phyloP scores from a whole-genome alignment of 306 rosid genomes.

The Malus sieversii region DNA sequence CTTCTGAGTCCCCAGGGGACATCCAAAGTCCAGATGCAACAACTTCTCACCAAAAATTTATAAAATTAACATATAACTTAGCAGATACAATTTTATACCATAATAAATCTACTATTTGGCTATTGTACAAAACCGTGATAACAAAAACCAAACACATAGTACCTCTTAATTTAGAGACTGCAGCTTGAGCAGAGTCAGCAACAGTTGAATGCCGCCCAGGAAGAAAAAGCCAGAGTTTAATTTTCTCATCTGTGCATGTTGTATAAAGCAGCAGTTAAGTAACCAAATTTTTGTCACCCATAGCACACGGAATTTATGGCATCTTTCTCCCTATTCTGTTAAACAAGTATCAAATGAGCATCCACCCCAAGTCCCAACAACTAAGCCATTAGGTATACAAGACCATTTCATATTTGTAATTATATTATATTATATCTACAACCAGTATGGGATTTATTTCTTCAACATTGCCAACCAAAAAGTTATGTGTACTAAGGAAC shows the following conservation, averaged over 20 bases:
- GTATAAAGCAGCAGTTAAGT: slow-evolving; percentile 22
- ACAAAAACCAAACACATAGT: slow-evolving; percentile 13
- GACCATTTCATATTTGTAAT: background rate
- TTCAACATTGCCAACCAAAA: background rate
- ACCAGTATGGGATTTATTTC: background rate
- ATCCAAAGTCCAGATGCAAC: slow-evolving; percentile 87
- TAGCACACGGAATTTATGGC: background rate
- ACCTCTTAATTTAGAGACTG: slow-evolving; percentile 82
- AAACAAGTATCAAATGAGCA: background rate
- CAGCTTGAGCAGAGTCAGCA: slow-evolving; percentile 68
- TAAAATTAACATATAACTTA: background rate
- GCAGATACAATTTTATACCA: slow-evolving; percentile 2
- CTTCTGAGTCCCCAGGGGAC: slow-evolving; percentile 98
- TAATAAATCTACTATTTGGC: slow-evolving; percentile 6
- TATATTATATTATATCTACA: background rate
- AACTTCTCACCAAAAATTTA: slow-evolving; percentile 39
- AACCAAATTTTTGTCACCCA: slow-evolving; percentile 1
- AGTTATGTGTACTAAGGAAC: slow-evolving; percentile 11
- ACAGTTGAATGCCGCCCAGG: slow-evolving; percentile 81
- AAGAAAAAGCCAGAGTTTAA: slow-evolving; percentile 95
- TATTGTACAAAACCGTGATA: background rate
- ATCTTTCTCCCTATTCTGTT: background rate
- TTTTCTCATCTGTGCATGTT: slow-evolving; percentile 69
- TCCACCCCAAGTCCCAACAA: background rate
- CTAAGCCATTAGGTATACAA: background rate